Base-by-base conservation (phyloP, 2,329 filamentous ascomycete genomes). In the Aspergillus brunneoviolaceus region DNA sequence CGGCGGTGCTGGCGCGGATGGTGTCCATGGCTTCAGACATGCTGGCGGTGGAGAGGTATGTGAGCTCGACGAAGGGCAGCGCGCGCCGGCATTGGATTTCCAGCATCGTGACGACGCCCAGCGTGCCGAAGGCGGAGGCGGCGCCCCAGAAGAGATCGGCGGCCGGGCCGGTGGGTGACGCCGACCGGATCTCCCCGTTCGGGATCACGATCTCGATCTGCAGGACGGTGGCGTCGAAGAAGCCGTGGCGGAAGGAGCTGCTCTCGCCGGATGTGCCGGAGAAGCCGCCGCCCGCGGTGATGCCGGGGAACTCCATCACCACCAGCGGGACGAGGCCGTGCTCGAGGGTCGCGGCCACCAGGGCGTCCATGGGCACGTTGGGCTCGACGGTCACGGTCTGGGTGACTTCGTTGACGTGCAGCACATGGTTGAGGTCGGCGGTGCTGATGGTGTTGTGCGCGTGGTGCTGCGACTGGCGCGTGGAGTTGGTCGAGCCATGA, bases 401-500 rank as follows among this genome's bases (percentile, higher is more conserved):
- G 1, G 53, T 39, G 21, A 82, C 5, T 71, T 72, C 1, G 75
- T 91, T 83, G 51, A 93, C 77, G 9, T 79, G 74, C 10, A 93
- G 77, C 16, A 93, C 84, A 72, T 84, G 81, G 64, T 80, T 82
- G 10, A 93, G 82, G 4, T 72, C 69, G 73, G 86, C 88, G 42
- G 88, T 91, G 72, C 91, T 88, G 58, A 93, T 80, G 10, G 86
- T 84, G 67, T 84, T 84, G 70, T 63, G 55, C 42, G 58, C 51
- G 5, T 57, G 63, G 52, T 65, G 80, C 21, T 79, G 76, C 7
- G 81, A 81, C 27, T 82, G 82, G 7, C 90, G 86, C 42, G 90
- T 92, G 74, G 86, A 90, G 77, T 91, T 92, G 27, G 89, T 92
- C 0, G 88, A 87, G 62, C 90, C 90, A 75, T 92, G 89, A 67